Percentiles rank a stretch among this genome's conserved stretches.
phyloP scores from a whole-genome alignment of 352 stramenopile genomes.

The Phytopythium vexans region DNA sequence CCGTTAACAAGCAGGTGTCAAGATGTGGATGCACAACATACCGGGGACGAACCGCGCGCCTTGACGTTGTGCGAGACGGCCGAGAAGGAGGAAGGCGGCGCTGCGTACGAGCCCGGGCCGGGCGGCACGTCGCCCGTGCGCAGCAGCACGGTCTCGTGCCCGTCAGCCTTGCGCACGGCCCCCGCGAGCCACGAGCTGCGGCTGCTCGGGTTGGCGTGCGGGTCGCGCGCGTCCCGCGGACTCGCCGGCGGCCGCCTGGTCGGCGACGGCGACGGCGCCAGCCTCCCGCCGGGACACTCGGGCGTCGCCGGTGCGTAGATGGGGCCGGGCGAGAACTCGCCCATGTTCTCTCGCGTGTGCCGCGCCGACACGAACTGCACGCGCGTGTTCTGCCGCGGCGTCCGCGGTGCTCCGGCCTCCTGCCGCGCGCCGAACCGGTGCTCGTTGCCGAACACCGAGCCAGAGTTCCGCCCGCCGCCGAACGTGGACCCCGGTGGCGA shows the following conservation, averaged over 20 bases:
- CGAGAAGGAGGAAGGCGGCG: constrained; percentile 66
- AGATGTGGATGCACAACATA: too few relatives aligned
- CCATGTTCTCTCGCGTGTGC: constrained; percentile 83
- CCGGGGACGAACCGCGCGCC: constrained; percentile 9
- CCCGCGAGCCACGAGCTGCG: constrained; percentile 79
- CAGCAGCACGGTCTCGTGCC: constrained; percentile 73
- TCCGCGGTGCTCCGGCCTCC: constrained; percentile 19
- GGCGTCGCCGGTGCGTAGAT: constrained; percentile 79
- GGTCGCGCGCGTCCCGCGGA: constrained; percentile 47
- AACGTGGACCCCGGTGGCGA: constrained; percentile 1
- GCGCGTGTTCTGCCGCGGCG: constrained; percentile 38
- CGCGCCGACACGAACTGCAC: constrained; percentile 75
- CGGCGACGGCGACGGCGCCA: constrained; percentile 50
- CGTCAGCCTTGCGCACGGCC: constrained; percentile 70
- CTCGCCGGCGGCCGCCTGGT: constrained; percentile 36
- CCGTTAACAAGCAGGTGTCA: too few relatives aligned
- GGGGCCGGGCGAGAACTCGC: constrained; percentile 79
- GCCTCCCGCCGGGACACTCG: constrained; percentile 53
- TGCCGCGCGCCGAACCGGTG: constrained; percentile 68
- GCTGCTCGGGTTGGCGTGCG: constrained; percentile 72
- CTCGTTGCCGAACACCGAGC: constrained; percentile 70
- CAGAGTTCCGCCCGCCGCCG: constrained; percentile 16
- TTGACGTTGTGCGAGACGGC: constrained; percentile 78
- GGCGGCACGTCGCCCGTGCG: constrained; percentile 64
- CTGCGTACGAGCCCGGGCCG: constrained; percentile 64